Percentiles rank a stretch among this genome's conserved stretches.
phyloP scores from a whole-genome alignment of 352 stramenopile species.

The Pythium scleroteichum region DNA sequence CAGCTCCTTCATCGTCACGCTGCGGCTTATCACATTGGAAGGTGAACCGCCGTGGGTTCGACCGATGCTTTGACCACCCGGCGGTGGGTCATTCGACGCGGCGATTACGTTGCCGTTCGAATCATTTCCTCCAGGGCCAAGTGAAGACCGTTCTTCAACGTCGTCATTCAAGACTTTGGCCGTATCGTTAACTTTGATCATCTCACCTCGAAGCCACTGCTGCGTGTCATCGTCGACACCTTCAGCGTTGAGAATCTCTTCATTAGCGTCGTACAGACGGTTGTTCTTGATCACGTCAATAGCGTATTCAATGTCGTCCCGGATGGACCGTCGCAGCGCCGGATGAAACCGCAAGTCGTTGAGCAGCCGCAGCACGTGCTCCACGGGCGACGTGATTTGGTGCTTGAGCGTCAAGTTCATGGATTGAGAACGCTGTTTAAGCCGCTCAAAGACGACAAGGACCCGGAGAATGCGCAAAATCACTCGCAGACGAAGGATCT shows the following conservation, averaged over 20 bases:
- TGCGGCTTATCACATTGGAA: constrained; percentile 22
- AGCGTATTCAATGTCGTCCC: constrained; percentile 73
- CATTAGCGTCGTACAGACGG: constrained; percentile 78
- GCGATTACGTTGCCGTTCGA: constrained; percentile 11
- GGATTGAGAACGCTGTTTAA: constrained; percentile 73
- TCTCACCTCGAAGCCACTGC: constrained; percentile 80
- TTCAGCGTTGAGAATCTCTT: constrained; percentile 59
- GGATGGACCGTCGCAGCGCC: constrained; percentile 46
- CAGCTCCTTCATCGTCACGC: constrained; percentile 66
- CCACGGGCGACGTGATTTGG: constrained; percentile 73
- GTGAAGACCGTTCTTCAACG: constrained; percentile 27
- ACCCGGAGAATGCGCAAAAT: constrained; percentile 80
- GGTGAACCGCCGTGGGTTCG: neutral
- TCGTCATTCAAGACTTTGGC: constrained; percentile 58
- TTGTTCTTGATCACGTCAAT: constrained; percentile 90
- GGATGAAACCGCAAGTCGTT: constrained; percentile 83
- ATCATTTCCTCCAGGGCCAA: constrained; percentile 7
- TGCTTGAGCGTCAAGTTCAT: constrained; percentile 79
- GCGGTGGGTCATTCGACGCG: constrained; percentile 1
- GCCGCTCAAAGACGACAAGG: constrained; percentile 86
- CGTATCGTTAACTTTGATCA: constrained; percentile 71
- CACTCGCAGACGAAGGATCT: constrained; percentile 70
- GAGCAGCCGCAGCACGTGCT: constrained; percentile 72
- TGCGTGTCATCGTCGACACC: constrained; percentile 82
- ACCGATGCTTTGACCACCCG: neutral